Evolutionary conservation across 2,329 filamentous ascomycete species (phyloP).

Genomic region (Alternaria dauci): DNA sequence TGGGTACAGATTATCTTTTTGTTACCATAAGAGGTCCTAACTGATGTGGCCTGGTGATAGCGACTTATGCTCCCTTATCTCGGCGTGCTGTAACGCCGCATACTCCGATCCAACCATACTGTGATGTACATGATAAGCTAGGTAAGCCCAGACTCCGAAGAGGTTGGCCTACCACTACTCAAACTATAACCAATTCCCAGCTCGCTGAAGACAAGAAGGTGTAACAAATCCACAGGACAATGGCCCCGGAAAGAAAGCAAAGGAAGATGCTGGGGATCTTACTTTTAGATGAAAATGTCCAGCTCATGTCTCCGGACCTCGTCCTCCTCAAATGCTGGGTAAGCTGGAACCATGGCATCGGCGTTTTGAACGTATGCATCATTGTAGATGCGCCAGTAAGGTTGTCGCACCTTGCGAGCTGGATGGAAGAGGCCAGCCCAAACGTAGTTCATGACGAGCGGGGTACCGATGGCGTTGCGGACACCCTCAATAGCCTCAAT

Average conservation of each 20-base stretch:
- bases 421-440: slow-evolving; percentile 98
- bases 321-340: slow-evolving; percentile 85
- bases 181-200: slow-evolving; percentile 9
- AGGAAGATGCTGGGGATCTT: slow-evolving; percentile 11
- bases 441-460: slow-evolving; percentile 95
- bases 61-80: slow-evolving; percentile 7
- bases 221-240: slow-evolving; percentile 7
- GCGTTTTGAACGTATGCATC: slow-evolving; percentile 94
- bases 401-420: slow-evolving; percentile 89
- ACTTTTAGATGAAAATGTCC: slow-evolving; percentile 76
- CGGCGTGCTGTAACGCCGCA: slow-evolving; percentile 14
- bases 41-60: slow-evolving; percentile 11
- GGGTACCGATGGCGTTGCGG: slow-evolving; percentile 89
- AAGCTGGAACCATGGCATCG: slow-evolving; percentile 96
- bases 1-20: slow-evolving; percentile 31
- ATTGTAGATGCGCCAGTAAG: slow-evolving; percentile 97
- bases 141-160: slow-evolving; percentile 3
- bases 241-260: slow-evolving; percentile 4
- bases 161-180: slow-evolving; percentile 8
- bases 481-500: slow-evolving; percentile 98
- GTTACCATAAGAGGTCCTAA: slow-evolving; percentile 30
- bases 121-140: slow-evolving; percentile 25
- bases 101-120: slow-evolving; percentile 20
- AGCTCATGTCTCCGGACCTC: slow-evolving; percentile 80
- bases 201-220: slow-evolving; percentile 5